A percentile compares a stretch with the other conserved stretches of the same genome.
phyloP scores from a whole-genome alignment of 352 stramenopile species.

The Thalassiosira sp. region DNA sequence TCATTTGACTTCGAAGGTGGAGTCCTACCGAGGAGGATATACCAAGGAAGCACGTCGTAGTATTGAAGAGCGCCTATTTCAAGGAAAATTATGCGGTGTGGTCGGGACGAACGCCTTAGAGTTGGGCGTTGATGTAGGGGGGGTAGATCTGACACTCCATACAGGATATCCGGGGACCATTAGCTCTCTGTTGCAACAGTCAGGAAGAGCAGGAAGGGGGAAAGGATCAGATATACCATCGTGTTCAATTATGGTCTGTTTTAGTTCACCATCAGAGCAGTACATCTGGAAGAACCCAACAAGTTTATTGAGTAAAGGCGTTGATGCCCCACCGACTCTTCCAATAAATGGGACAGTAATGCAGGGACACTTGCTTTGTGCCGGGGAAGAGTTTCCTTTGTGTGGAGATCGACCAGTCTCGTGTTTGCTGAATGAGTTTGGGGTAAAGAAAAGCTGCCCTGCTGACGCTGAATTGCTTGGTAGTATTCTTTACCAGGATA shows the following conservation, averaged over 20 bases:
- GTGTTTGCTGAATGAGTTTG: conserved; percentile 49
- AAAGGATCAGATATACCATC: conserved; percentile 70
- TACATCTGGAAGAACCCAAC: conserved; percentile 71
- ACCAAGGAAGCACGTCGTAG: conserved; percentile 86
- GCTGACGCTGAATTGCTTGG: conserved; percentile 68
- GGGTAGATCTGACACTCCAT: conserved; percentile 95
- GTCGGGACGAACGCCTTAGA: conserved; percentile 96
- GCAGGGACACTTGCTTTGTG: conserved; percentile 91
- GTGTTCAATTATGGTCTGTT: conserved; percentile 92
- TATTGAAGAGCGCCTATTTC: conserved; percentile 95
- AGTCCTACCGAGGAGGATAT: conserved; percentile 96
- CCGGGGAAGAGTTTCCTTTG: conserved; percentile 90
- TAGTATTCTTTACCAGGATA: conserved; percentile 57
- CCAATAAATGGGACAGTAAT: conserved; percentile 87
- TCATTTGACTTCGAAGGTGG: conserved; percentile 81
- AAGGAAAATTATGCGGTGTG: conserved; percentile 91
- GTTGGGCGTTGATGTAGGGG: conserved; percentile 91
- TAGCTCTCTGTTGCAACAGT: conserved; percentile 95
- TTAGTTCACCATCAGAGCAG: conserved; percentile 93
- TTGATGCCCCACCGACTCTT: conserved; percentile 59
- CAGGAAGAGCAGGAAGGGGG: conserved; percentile 91
- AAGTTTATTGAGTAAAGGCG: conserved; percentile 58
- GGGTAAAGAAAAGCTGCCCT: neutral
- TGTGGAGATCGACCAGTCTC: conserved; percentile 67
- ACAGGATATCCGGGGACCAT: conserved; percentile 92